These are phyloP conservation scores for Aureobasidium lini DNA, from an alignment of 2,329 filamentous ascomycete species.

Conservation along the genomic window DNA sequence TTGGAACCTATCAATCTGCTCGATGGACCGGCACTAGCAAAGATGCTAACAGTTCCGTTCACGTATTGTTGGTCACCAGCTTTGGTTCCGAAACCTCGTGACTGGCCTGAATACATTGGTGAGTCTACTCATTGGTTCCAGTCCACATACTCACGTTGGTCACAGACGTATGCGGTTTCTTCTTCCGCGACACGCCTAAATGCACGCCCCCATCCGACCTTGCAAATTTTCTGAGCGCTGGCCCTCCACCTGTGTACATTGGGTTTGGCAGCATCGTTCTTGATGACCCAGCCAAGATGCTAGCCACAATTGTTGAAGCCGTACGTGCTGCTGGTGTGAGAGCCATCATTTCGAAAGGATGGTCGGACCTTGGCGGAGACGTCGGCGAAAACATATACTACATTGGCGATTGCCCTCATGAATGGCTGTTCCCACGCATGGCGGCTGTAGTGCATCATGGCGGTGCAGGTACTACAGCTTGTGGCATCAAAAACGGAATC, in stretches of 20 bases:
- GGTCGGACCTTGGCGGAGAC: constrained; percentile 41
- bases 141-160: background rate
- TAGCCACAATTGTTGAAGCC: constrained; percentile 64
- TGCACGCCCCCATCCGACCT: constrained; percentile 62
- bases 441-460: constrained; percentile 52
- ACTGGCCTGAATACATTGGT: constrained; percentile 66
- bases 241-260: constrained; percentile 70
- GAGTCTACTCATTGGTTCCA: constrained; percentile 31
- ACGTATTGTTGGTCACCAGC: constrained; percentile 90
- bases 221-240: constrained; percentile 56
- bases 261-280: constrained; percentile 80
- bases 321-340: constrained; percentile 46
- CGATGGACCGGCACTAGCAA: constrained; percentile 73
- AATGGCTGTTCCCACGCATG: constrained; percentile 53
- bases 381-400: constrained; percentile 39
- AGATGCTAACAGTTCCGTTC: constrained; percentile 68
- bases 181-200: constrained; percentile 59
- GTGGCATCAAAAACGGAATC: constrained; percentile 43
- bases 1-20: constrained; percentile 71
- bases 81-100: constrained; percentile 68
- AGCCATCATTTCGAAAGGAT: constrained; percentile 49
- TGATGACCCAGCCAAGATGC: constrained; percentile 65
- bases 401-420: constrained; percentile 49
- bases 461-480: constrained; percentile 53
- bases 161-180: constrained; percentile 54